phyloP scores from a whole-genome alignment of 2,329 filamentous ascomycete genomes.

The Paecilomyces formosus region DNA sequence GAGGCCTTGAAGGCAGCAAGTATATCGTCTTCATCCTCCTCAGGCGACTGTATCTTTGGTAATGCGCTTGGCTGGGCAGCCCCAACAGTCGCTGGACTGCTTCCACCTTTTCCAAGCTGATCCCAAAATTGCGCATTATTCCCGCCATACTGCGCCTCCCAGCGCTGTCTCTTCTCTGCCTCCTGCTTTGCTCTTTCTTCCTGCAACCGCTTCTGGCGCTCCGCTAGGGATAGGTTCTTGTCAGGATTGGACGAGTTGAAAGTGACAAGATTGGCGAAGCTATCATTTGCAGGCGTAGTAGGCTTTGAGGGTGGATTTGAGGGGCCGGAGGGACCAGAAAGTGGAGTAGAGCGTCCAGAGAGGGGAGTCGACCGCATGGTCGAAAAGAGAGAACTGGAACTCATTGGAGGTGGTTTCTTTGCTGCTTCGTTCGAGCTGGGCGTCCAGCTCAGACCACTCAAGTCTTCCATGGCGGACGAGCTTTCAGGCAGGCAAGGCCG shows the following conservation, averaged over 20 bases:
- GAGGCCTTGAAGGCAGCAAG: slow-evolving; percentile 55
- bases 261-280: slow-evolving; percentile 59
- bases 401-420: slow-evolving; percentile 31
- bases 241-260: slow-evolving; percentile 42
- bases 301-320: slow-evolving; percentile 33
- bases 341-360: slow-evolving; percentile 38
- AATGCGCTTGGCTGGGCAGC: slow-evolving; percentile 27
- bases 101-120: slow-evolving; percentile 52
- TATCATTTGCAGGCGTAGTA: slow-evolving; percentile 37
- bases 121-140: slow-evolving; percentile 66
- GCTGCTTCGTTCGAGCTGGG: slow-evolving; percentile 24
- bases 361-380: slow-evolving; percentile 27
- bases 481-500: not conserved
- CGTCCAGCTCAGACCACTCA: slow-evolving; percentile 40
- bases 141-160: slow-evolving; percentile 69
- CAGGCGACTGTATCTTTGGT: slow-evolving; percentile 41
- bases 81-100: slow-evolving; percentile 30
- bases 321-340: slow-evolving; percentile 22
- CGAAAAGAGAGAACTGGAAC: slow-evolving; percentile 26
- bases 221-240: slow-evolving; percentile 62
- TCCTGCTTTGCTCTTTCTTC: slow-evolving; percentile 72
- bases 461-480: slow-evolving; percentile 37
- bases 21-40: slow-evolving; percentile 50
- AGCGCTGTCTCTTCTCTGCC: slow-evolving; percentile 61
- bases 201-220: slow-evolving; percentile 61